Base-by-base conservation (phyloP, 805 yeast genomes). In the Ogataea paradorogensis region DNA sequence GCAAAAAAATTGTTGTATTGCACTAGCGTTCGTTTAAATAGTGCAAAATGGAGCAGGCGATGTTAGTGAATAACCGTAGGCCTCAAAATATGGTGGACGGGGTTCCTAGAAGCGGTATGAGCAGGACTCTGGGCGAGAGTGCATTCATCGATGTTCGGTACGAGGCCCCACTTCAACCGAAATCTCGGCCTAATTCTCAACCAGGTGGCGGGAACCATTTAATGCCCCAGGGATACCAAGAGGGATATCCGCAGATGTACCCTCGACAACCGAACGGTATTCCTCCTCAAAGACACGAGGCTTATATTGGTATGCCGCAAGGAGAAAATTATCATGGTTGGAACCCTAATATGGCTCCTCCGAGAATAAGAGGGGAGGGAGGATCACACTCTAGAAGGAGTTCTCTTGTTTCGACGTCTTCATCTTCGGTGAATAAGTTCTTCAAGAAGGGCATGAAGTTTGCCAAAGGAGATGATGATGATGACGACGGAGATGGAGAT, bases 111-210 rank as follows among this genome's bases (percentile, higher is more conserved):
- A 48, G 53, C 33, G 38, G 63, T 41, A 48, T 72, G 43, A 66
- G 58, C 38, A 66, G 66, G 44, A 55, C 69, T 13, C 45, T 73
- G 21, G 64, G 59, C 33, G 69, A 67, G 18, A 53, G 67, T 9
- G 78, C 76, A 0, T 60, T 53, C 43, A 72, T 75, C 22, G 78
- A 74, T 43, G 59, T 74, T 10, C 45, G 66, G 11, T 48, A 69
- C 11, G 78, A 74, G 46, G 55, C 55, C 0, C 73, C 73, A 3
- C 40, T 63, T 7, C 42, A 40, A 7, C 21, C 28, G 13, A 30
- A 32, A 2, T 27, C 28, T 15, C 44, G 45, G 10, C 37, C 38
- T 22, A 45, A 29, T 15, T 49, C 33, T 18, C 49, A 33, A 22
- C 40, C 33, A 23, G 36, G 28, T 42, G 30, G 14, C 33, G 39